Evolutionary conservation across 192 early-diverging fungal species (phyloP), one percentile per base, ranked within the genome.

Genomic region (Gigaspora rosea): DNA sequence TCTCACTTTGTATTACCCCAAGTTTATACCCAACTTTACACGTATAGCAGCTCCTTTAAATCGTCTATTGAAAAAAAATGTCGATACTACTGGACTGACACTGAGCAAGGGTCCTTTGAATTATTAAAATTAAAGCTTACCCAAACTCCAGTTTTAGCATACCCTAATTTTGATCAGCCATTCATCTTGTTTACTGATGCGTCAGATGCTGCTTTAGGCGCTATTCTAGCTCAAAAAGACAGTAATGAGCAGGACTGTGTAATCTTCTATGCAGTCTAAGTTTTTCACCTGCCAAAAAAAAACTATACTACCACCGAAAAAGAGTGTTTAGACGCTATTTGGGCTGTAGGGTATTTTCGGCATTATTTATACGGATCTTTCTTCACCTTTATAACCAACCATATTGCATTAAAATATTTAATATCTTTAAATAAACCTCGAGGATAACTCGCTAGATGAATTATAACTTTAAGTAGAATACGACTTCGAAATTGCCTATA

Each of bases 281-380:
- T 4, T 47, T 76, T 3, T 48, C 46, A 4, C 51, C 52, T 10
- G 74, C 74, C 58, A n/a, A 49, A 76, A 62, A 9, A n/a, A 8
- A 76, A 76, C 48, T 58, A 59, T 66, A 8, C 74, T 46, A 36
- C 36, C 3, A 58, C 52, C 5, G 57, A 76, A 76, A 51, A 33
- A 15, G 54, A 76, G 32, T 80, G 46, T 70, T 15, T 73, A 27
- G 73, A 27, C 77, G 73, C 73, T 20, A 22, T 80, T 5, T 77
- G 52, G 32, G 50, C 50, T 4, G 41, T 80, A 10, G 22, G 65
- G 41, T 70, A 80, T 36, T 80, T 78, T 75, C 18, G 71, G 22
- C 62, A 50, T 8, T 71, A 78, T 48, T 5, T 80, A 6, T 56
- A 69, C 13, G 75, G 75, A 18, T 3, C 46, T 2, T 12, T 6